Percentiles rank a stretch among this genome's conserved stretches.
These are phyloP conservation scores for Tarenaya hassleriana DNA, from an alignment of 345 rosid species.

Conservation along the genomic window DNA sequence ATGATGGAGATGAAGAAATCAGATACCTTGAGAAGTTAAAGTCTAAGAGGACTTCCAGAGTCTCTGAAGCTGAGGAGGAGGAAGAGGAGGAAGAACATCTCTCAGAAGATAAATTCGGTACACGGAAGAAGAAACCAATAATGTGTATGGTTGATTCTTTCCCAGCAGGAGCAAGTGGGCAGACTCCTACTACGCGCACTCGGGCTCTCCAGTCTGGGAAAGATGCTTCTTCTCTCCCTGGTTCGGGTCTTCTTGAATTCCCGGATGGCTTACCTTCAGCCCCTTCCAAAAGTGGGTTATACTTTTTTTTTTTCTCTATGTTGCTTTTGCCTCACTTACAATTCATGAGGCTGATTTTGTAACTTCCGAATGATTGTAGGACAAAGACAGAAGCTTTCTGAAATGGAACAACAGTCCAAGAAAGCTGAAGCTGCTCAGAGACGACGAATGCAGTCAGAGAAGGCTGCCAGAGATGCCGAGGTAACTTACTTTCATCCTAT, in stretches of 20 bases:
- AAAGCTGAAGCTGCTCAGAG: conserved; percentile 69
- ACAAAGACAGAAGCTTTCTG: conserved; percentile 65
- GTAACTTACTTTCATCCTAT: conserved; percentile 21
- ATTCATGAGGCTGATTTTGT: conserved; percentile 9
- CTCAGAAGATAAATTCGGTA: conserved; percentile 33
- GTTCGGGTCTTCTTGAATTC: conserved; percentile 42
- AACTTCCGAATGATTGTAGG: conserved; percentile 28
- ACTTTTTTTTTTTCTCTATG: too few relatives aligned
- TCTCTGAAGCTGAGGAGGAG: conserved; percentile 27
- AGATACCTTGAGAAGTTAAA: conserved; percentile 50
- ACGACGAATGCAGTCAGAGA: conserved; percentile 63
- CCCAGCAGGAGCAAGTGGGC: conserved; percentile 35
- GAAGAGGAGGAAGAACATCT: conserved; percentile 33
- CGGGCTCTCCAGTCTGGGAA: conserved; percentile 52
- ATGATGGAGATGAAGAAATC: conserved; percentile 55
- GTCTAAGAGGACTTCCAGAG: conserved; percentile 34
- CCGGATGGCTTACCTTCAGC: conserved; percentile 65
- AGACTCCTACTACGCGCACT: conserved; percentile 46
- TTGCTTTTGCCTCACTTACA: too few relatives aligned
- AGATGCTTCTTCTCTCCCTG: conserved; percentile 33
- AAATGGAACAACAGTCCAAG: conserved; percentile 66
- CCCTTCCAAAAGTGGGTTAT: conserved; percentile 54
- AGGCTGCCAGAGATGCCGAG: conserved; percentile 76
- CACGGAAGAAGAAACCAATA: conserved; percentile 36
- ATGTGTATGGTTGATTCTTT: conserved; percentile 33